phyloP scores from a whole-genome alignment of 2,329 filamentous ascomycete genomes.

The Colletotrichum godetiae region DNA sequence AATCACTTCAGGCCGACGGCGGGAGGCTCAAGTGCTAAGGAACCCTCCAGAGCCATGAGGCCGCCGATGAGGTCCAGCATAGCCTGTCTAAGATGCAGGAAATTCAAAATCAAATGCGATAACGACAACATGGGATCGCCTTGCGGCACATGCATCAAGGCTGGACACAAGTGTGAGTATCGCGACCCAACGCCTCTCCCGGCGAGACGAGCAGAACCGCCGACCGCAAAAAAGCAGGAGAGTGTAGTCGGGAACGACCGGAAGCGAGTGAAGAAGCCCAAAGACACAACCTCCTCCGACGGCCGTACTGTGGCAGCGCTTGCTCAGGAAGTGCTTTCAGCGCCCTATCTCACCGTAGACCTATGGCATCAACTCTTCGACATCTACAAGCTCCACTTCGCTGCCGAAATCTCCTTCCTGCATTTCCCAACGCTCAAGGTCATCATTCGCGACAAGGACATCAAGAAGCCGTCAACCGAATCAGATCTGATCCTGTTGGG shows the following conservation, averaged over 20 bases:
- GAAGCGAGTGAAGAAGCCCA: too few species aligned
- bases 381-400: too few species aligned
- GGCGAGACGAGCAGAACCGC: conserved; percentile 55
- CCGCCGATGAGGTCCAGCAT: conserved; percentile 80
- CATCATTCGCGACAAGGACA: too few species aligned
- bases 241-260: conserved; percentile 60
- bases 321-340: too few species aligned
- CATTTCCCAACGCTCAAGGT: too few species aligned
- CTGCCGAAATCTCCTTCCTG: too few species aligned
- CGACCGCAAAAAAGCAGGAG: conserved; percentile 51
- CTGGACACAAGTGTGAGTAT: conserved; percentile 79
- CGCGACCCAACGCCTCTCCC: conserved; percentile 56
- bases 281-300: conserved; percentile 54
- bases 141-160: conserved; percentile 80
- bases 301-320: conserved; percentile 48
- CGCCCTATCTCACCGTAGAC: too few species aligned
- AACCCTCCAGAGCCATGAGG: conserved; percentile 56
- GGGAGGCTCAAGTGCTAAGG: conserved; percentile 42
- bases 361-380: conserved; percentile 44
- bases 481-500: too few species aligned
- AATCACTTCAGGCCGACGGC: conserved; percentile 40
- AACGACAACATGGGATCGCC: conserved; percentile 71
- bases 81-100: conserved; percentile 79
- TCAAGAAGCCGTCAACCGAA: too few species aligned
- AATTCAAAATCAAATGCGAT: conserved; percentile 89